These are phyloP conservation scores for Trichophyton schoenleinii DNA, from an alignment of 2,329 filamentous ascomycete genomes.

Conservation along the genomic window DNA sequence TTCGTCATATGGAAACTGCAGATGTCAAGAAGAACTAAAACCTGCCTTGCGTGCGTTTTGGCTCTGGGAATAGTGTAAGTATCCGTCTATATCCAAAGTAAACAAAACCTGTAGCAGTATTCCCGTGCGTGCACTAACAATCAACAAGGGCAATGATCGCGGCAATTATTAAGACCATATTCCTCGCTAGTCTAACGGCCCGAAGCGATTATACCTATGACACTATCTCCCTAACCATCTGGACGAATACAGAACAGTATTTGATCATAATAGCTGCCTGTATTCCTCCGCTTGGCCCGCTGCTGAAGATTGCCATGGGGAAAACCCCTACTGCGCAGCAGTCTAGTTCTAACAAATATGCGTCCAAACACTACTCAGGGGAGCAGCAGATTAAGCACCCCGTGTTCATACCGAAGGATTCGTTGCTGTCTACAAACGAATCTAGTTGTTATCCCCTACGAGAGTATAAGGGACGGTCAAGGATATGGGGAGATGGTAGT, in stretches of 20 bases:
- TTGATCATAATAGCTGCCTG: conserved; percentile 12
- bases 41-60: conserved; percentile 6
- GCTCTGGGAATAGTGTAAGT: conserved; percentile 11
- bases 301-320: conserved; percentile 3
- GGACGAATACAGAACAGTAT: conserved; percentile 11
- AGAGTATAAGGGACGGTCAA: conserved; percentile 6
- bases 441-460: conserved; percentile 6
- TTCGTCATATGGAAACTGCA: conserved; percentile 12
- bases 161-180: conserved; percentile 9
- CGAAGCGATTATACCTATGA: conserved; percentile 10
- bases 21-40: conserved; percentile 7
- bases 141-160: conserved; percentile 6
- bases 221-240: conserved; percentile 6
- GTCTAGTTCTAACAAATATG: not conserved
- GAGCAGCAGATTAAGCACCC: not conserved
- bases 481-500: not conserved
- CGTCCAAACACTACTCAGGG: not conserved
- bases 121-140: not conserved
- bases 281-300: conserved; percentile 9
- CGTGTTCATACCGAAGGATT: not conserved
- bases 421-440: not conserved
- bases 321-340: not conserved
- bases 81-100: not conserved
- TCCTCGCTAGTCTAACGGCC: conserved; percentile 4
- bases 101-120: not conserved